Evolutionary conservation across 768 basidiomycete genomes (phyloP).

Genomic region (Tylopilus balloui): DNA sequence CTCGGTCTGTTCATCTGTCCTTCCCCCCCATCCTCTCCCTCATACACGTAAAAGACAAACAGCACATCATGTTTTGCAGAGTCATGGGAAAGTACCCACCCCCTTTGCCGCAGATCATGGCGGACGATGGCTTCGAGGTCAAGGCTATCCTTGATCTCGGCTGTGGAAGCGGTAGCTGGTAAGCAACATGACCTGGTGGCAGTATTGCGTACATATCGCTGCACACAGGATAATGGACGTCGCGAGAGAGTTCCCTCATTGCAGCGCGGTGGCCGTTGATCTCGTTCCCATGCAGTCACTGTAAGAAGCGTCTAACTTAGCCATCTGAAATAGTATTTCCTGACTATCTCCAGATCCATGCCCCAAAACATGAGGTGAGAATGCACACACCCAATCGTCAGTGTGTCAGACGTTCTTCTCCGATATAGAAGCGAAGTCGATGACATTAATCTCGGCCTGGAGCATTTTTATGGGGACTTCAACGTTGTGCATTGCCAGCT

Average conservation of each 20-base stretch:
- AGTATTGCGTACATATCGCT: constrained; percentile 7
- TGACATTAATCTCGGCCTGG: constrained; percentile 79
- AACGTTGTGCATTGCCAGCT: constrained; percentile 71
- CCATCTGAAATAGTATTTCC: constrained; percentile 12
- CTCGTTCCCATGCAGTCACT: constrained; percentile 72
- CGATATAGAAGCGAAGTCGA: constrained; percentile 69
- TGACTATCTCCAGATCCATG: constrained; percentile 46
- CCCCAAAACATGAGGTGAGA: constrained; percentile 65
- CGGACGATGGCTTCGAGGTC: constrained; percentile 50
- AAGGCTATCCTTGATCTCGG: constrained; percentile 73
- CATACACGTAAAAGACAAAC: constrained; percentile 46
- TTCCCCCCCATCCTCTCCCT: constrained; percentile 9
- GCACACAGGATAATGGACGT: constrained; percentile 65
- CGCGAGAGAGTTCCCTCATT: constrained; percentile 67
- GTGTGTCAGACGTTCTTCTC: constrained; percentile 4
- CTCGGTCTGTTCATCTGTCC: constrained; percentile 43
- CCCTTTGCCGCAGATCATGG: constrained; percentile 53
- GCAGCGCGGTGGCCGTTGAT: constrained; percentile 69
- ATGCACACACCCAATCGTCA: constrained; percentile 3
- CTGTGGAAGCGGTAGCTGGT: constrained; percentile 79
- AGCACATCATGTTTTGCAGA: constrained; percentile 60
- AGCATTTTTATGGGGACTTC: constrained; percentile 77
- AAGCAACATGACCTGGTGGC: constrained; percentile 11
- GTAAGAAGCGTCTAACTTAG: constrained; percentile 39
- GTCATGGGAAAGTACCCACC: constrained; percentile 67